Base-by-base conservation (phyloP, 106 monocot genomes). In the Triglochin maritima region DNA sequence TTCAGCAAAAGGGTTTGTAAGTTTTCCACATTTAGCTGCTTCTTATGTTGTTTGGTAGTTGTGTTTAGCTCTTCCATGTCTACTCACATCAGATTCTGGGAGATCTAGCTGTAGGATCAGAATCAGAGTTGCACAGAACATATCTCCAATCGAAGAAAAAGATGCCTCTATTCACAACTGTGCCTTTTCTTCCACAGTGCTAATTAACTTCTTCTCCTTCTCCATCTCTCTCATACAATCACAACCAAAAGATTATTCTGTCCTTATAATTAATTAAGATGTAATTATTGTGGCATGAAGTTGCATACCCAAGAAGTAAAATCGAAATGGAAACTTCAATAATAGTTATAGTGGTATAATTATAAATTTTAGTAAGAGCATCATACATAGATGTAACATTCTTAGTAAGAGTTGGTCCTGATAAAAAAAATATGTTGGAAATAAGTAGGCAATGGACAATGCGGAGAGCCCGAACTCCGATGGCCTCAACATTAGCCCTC, bases 381-480 rank as follows among this genome's bases (percentile, higher is more conserved):
- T 29, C 29, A 29, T 29, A 17, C 13, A 57, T 15, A 15, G 15
- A 57, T 6, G 57, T 2, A 15, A 57, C 17, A 11, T 57, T n/a
- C 6, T 16, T 57, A 7, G 17, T 57, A 16, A 57, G 17, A 57
- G 57, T 57, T 57, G 3, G n/a, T 57, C 17, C 57, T 17, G 2
- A 57, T 57, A 14, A 17, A 17, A 15, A 57, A 17, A 57, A 12
- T 57, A 15, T n/a, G 17, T 57, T 17, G 57, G 57, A 57, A 16
- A 6, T 17, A 57, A 12, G 12, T n/a, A 57, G 57, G 17, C n/a
- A 57, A 61, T 61, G 60, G 60, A 61, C 41, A 61, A 61, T 44
- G 60, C 60, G 42, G 60, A 61, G 60, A 61, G 60, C 60, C 60
- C 60, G 44, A 61, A 61, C 17, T 61, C 60, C 60, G 60, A 61